These are phyloP conservation scores for Odonthalia washingtoniensis DNA, from an alignment of 31 red algal species.

Conservation along the genomic window DNA sequence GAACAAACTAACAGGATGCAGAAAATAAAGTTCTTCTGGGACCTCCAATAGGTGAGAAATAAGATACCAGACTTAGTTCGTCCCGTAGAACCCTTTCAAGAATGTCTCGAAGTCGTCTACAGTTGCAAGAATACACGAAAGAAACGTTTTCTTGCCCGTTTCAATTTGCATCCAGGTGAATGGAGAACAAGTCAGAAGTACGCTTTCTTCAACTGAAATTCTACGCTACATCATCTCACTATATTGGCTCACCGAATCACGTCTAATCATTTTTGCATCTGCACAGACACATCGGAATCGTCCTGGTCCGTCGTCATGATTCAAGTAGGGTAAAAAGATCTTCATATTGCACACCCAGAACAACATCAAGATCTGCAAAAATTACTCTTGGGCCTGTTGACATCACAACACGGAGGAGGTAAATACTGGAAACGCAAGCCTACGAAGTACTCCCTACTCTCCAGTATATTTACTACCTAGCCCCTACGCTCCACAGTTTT, in stretches of 20 bases:
- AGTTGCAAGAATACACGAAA: neutral
- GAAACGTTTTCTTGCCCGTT: neutral
- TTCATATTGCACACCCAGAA: no score
- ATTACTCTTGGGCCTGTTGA: neutral
- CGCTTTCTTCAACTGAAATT: no score
- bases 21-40: constrained; percentile 29
- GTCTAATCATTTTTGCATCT: neutral
- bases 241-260: neutral
- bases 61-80: constrained; percentile 6
- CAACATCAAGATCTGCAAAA: neutral
- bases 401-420: neutral
- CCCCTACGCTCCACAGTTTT: neutral
- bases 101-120: neutral
- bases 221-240: neutral
- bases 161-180: no score
- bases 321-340: neutral
- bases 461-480: constrained; percentile 1
- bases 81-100: neutral
- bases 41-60: constrained; percentile 3
- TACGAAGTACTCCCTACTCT: neutral
- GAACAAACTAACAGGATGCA: neutral
- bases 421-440: neutral
- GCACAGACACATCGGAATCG: neutral
- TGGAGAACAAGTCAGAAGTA: no score
- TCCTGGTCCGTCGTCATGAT: constrained; percentile 15